Base-by-base conservation (phyloP, 495 filamentous ascomycete genomes). In the Parachaetomium inaequale region DNA sequence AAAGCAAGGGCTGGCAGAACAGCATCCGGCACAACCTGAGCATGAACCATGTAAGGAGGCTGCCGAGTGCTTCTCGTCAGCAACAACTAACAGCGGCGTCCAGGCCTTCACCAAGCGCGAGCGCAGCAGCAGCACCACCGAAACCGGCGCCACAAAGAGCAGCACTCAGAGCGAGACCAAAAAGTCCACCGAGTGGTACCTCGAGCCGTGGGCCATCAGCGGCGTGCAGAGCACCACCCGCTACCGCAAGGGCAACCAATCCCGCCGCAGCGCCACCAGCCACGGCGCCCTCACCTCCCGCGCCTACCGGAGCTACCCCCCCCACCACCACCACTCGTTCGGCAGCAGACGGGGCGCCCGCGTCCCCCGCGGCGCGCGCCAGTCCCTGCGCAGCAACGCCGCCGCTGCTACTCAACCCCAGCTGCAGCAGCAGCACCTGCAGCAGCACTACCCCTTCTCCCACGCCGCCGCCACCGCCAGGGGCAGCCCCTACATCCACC, bases 11-110 rank as follows among this genome's bases (percentile, higher is more conserved):
- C 4, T 98, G 95, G 94, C 89, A 94, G 74, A 98, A 97, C 75
- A 96, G 92, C 73, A 94, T 98, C 58, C 86, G 94, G 7, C 94
- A 98, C 69, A 98, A 98, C 68, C 77, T 98, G 0, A 96, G 92
- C 14, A 98, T 98, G 94, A 98, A 98, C 69, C 82, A 79, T 43
- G 94, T 97, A 82, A 74, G 58, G 50, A 38, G 19, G 19, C 21
- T 10, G 8, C 2, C 17, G n/a, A 49, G 19, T 28, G 17, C 43
- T 25, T 29, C 42, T 43, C 12, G 4, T 51, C 42, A 58, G 10
- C 17, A 47, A 14, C 7, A 11, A 26, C 26, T 28, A 32, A 58
- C 40, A 40, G 5, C 43, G 1, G 15, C 8, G 38, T 52, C 58
- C 53, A 81, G 79, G 78, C 77, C 21, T 81, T 81, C 61, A 63